Conservation (phyloP, 176 grass and related monocot species). For the Alopecurus myosuroides region DNA sequence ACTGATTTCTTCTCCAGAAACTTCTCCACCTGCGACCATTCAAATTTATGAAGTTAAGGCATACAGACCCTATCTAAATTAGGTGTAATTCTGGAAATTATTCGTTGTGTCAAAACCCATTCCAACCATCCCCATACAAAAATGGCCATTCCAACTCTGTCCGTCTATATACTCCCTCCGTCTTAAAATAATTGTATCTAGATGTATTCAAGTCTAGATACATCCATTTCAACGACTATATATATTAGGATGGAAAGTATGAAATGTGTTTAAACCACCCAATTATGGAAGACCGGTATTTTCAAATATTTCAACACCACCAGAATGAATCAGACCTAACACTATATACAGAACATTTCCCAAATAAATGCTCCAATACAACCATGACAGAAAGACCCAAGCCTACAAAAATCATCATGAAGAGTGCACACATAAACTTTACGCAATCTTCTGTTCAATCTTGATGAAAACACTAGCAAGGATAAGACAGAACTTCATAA, state of each 20-base stretch:
- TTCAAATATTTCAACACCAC: background rate
- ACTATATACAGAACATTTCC: background rate
- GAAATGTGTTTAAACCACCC: background rate
- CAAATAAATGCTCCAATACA: background rate
- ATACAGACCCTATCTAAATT: background rate
- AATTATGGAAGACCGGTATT: background rate
- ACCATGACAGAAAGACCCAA: background rate
- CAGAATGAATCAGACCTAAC: background rate
- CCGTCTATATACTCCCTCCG: too few species aligned
- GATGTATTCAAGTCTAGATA: too few species aligned
- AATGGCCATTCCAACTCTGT: background rate
- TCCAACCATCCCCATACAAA: background rate
- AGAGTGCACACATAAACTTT: background rate
- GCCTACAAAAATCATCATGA: background rate
- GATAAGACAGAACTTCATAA: background rate
- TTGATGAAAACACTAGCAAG: background rate
- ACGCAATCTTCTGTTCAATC: background rate
- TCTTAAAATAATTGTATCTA: too few species aligned
- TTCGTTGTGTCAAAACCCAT: background rate
- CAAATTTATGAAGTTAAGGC: background rate
- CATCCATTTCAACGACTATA: too few species aligned
- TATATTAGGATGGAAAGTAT: background rate
- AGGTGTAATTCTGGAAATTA: background rate
- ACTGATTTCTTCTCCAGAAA: conserved; percentile 71
- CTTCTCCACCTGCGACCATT: conserved; percentile 50